These are phyloP conservation scores for Paecilomyces fulvus DNA, from an alignment of 2,329 filamentous ascomycete genomes.

Conservation along the genomic window DNA sequence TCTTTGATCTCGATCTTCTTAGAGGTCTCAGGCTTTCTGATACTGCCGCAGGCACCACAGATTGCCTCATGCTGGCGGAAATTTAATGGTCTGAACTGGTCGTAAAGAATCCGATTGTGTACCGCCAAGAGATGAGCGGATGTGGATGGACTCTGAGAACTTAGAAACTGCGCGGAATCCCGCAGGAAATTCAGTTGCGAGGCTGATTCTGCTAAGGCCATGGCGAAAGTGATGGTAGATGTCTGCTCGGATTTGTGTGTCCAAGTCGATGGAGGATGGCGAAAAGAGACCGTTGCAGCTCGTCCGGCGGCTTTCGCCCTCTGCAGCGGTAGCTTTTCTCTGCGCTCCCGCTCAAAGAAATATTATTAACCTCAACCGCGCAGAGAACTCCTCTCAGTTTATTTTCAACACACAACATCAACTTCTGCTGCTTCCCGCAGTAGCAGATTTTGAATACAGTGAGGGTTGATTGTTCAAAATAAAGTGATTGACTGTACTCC, in stretches of 20 bases:
- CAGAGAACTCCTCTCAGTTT: not conserved
- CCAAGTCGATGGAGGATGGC: not conserved
- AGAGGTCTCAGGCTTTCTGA: constrained; percentile 23
- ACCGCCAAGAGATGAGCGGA: constrained; percentile 30
- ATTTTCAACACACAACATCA: not conserved
- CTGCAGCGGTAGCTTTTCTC: not conserved
- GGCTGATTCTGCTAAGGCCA: constrained; percentile 13
- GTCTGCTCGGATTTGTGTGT: not conserved
- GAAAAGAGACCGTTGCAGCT: not conserved
- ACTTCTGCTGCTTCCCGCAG: not conserved
- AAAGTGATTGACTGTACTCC: not conserved
- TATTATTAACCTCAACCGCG: not conserved
- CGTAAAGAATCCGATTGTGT: constrained; percentile 28
- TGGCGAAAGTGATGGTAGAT: constrained; percentile 3
- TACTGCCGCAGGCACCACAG: constrained; percentile 34
- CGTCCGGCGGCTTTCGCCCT: not conserved
- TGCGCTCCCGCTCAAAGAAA: not conserved
- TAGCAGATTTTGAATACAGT: not conserved
- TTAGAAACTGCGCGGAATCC: constrained; percentile 25
- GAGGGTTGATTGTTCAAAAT: not conserved
- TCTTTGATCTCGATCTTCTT: constrained; percentile 19
- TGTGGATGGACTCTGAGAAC: constrained; percentile 28
- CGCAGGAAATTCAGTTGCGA: constrained; percentile 29
- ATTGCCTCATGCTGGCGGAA: constrained; percentile 21
- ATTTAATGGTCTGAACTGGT: constrained; percentile 25